phyloP scores from a whole-genome alignment of 495 filamentous ascomycete genomes.

The Annulohypoxylon bovei region DNA sequence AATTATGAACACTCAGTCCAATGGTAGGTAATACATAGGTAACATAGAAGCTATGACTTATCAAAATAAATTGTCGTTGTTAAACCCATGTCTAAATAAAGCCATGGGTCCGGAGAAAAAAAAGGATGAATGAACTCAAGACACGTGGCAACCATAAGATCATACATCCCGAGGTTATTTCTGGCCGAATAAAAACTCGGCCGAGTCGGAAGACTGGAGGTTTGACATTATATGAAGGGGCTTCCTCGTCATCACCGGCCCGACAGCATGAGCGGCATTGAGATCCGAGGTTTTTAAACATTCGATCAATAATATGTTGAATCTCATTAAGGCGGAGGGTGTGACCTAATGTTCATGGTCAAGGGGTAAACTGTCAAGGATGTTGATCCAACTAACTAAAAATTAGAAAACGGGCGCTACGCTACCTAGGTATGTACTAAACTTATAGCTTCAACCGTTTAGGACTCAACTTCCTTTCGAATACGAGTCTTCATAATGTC shows the following conservation, averaged over 20 bases:
- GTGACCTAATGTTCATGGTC: neutral
- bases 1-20: neutral
- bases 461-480: neutral
- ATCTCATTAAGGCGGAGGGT: neutral
- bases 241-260: neutral
- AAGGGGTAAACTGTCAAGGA: too few species aligned
- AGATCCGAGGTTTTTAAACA: neutral
- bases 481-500: neutral
- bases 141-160: neutral
- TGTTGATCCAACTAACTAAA: too few species aligned
- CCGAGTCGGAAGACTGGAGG: neutral
- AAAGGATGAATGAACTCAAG: neutral
- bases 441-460: too few species aligned
- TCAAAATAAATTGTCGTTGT: neutral
- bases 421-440: too few species aligned
- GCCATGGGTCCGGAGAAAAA: too few species aligned
- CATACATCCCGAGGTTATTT: neutral
- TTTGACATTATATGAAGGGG: neutral
- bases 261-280: neutral
- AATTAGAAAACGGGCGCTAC: too few species aligned
- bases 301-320: neutral
- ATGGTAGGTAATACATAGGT: too few species aligned
- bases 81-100: too few species aligned
- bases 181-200: neutral
- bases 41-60: too few species aligned